Evolutionary conservation across 441 rosid species (phyloP).

Genomic region (Flueggea neowawraea): DNA sequence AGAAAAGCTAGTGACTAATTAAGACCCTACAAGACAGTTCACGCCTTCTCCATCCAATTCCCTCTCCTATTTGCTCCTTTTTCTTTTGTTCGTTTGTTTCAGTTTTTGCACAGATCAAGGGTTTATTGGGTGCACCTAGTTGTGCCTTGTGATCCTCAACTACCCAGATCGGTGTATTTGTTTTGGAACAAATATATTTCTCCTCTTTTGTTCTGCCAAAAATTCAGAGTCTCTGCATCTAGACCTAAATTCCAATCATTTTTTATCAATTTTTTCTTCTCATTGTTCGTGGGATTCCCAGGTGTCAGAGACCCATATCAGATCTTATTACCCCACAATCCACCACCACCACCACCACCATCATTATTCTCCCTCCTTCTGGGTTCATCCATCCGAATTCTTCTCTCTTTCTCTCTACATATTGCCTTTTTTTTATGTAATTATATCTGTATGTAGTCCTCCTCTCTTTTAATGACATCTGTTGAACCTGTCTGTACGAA

Average conservation of each 20-base stretch:
- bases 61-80: too few species aligned
- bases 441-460: neutral
- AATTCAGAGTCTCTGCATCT: slow-evolving; percentile 26
- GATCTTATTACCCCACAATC: slow-evolving; percentile 20
- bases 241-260: slow-evolving; percentile 16
- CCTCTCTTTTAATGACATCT: neutral
- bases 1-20: too few species aligned
- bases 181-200: too few species aligned
- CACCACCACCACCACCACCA: slow-evolving; percentile 10
- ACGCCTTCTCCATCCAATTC: too few species aligned
- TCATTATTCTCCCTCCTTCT: neutral
- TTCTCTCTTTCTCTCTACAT: neutral
- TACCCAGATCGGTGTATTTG: too few species aligned
- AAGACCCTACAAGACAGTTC: too few species aligned
- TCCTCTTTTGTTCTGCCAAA: too few species aligned
- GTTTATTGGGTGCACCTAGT: too few species aligned
- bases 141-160: too few species aligned
- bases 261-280: neutral
- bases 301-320: slow-evolving; percentile 27
- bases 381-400: slow-evolving; percentile 9
- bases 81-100: too few species aligned
- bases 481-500: too few species aligned
- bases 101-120: too few species aligned
- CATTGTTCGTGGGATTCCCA: slow-evolving; percentile 14
- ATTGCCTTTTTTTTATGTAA: neutral